Conservation (phyloP, 2,329 filamentous ascomycete genomes). For the Alternaria triticina region DNA sequence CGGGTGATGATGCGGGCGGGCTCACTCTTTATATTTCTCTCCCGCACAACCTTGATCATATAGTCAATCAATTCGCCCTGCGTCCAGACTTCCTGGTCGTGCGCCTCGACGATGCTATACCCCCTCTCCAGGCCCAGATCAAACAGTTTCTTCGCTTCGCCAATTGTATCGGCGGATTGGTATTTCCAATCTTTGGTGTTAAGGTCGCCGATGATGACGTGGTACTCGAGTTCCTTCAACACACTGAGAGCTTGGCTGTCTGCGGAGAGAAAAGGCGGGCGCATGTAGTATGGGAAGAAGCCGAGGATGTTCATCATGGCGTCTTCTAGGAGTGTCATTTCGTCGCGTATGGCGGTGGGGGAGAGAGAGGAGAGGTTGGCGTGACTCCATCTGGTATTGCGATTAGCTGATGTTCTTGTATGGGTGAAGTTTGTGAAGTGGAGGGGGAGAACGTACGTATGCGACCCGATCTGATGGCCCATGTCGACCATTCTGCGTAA, state of each 20-base stretch:
- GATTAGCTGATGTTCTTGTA: too few relatives aligned
- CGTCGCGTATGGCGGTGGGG: constrained; percentile 48
- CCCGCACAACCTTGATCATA: constrained; percentile 7
- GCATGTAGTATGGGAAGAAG: constrained; percentile 59
- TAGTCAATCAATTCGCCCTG: constrained; percentile 13
- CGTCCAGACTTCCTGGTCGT: constrained; percentile 13
- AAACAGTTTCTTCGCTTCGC: constrained; percentile 59
- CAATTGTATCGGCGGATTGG: constrained; percentile 50
- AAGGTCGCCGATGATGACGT: constrained; percentile 63
- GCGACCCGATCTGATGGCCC: constrained; percentile 4
- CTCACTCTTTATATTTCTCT: constrained; percentile 5
- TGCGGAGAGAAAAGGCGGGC: constrained; percentile 47
- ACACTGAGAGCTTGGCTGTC: constrained; percentile 40
- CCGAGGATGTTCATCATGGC: constrained; percentile 58
- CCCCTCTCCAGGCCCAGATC: constrained; percentile 10
- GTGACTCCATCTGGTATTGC: constrained; percentile 50
- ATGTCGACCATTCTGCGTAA: neutral
- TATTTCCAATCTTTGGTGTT: constrained; percentile 65
- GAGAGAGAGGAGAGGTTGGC: constrained; percentile 50
- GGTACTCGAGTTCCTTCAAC: constrained; percentile 56
- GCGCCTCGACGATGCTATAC: constrained; percentile 11
- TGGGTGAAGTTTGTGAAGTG: too few relatives aligned
- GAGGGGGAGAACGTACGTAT: neutral
- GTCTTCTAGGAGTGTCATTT: constrained; percentile 57
- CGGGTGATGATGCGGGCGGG: too few relatives aligned